A percentile compares a stretch with the other conserved stretches of the same genome.
phyloP scores from a whole-genome alignment of 768 basidiomycete genomes.

The Kwoniella dejecticola region DNA sequence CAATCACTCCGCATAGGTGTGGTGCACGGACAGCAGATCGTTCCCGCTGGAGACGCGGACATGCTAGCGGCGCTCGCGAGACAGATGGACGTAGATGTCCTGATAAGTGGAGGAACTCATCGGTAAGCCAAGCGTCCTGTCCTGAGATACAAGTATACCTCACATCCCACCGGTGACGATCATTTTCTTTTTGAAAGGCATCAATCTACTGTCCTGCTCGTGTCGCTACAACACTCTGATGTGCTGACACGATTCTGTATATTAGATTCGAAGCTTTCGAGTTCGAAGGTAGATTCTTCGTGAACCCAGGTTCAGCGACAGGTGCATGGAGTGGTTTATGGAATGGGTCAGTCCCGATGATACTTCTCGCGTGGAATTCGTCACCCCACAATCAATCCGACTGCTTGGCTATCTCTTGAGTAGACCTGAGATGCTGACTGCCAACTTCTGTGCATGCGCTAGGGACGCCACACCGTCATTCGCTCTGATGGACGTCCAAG shows the following conservation, averaged over 20 bases:
- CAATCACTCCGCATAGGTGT: conserved; percentile 86
- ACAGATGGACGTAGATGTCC: conserved; percentile 97
- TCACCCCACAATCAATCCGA: no score
- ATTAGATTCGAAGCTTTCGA: conserved; percentile 89
- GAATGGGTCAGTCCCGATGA: conserved; percentile 66
- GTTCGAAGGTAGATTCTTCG: conserved; percentile 86
- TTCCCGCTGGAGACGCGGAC: conserved; percentile 89
- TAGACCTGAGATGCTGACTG: neutral
- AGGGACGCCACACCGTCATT: conserved; percentile 92
- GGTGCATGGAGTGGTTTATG: conserved; percentile 86
- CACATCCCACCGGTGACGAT: no score
- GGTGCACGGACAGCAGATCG: conserved; percentile 89
- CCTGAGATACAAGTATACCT: no score
- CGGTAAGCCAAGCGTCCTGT: conserved; percentile 62
- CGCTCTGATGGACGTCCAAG: conserved; percentile 97
- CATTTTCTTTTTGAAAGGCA: no score
- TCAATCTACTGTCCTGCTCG: neutral
- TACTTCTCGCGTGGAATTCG: no score
- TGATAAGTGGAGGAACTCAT: conserved; percentile 92
- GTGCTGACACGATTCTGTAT: neutral
- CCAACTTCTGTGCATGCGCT: no score
- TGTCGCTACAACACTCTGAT: neutral
- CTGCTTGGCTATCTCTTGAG: no score
- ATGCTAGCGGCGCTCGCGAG: conserved; percentile 83
- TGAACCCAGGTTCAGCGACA: conserved; percentile 92